These are phyloP conservation scores for Papilionanthe hybrid DNA, from an alignment of 116 monocot species.

Conservation along the genomic window DNA sequence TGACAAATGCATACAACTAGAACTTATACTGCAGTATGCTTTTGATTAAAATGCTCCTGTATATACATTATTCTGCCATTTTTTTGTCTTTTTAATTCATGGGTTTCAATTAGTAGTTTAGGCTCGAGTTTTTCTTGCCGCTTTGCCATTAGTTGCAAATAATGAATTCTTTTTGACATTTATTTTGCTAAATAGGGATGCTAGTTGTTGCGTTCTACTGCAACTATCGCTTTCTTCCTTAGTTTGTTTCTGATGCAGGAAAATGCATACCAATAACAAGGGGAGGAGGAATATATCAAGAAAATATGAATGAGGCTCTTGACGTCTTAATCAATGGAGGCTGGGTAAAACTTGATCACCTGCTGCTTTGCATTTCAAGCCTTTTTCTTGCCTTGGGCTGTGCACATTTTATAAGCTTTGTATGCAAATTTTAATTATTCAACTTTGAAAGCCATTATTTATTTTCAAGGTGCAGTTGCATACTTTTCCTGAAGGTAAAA, in stretches of 20 bases:
- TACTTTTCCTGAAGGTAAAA: slow-evolving; percentile 94
- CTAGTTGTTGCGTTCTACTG: neutral
- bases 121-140: no score
- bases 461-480: slow-evolving; percentile 58
- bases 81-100: no score
- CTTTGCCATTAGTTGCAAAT: no score
- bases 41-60: no score
- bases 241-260: slow-evolving; percentile 33
- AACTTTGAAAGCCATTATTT: neutral
- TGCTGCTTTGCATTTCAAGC: neutral
- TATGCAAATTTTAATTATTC: neutral
- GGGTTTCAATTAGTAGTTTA: no score
- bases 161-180: neutral
- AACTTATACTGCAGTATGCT: no score
- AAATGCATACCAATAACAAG: slow-evolving; percentile 93
- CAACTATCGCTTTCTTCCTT: neutral
- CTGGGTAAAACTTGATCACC: slow-evolving; percentile 51
- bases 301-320: slow-evolving; percentile 82
- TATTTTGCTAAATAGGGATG: neutral
- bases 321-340: slow-evolving; percentile 68
- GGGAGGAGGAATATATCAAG: slow-evolving; percentile 91
- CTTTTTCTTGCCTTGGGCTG: neutral
- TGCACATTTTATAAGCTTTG: neutral
- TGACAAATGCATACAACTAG: no score
- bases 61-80: no score